Evolutionary conservation across 1,284 basidiomycete species (phyloP), one percentile per base, ranked within the genome.

Genomic region (Stereum hirsutum): DNA sequence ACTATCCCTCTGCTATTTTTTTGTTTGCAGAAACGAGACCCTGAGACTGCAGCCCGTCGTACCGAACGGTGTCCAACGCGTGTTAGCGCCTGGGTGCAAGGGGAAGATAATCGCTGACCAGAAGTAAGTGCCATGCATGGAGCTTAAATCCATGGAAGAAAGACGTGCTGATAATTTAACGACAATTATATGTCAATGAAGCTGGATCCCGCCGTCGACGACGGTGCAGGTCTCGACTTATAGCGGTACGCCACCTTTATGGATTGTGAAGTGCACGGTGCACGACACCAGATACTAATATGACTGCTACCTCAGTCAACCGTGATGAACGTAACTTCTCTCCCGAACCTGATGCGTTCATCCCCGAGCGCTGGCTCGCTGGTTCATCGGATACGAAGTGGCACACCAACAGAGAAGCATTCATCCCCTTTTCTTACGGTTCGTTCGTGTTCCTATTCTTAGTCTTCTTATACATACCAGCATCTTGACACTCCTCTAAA

Each of bases 11-110:
- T 4, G n/a, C n/a, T 30, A 30, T 8, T 8, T 30, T 30, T 30
- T n/a, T 30, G 8, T 30, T 30, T 30, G n/a, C 8, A 34, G 33
- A 10, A 34, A 12, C 33, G 80, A 83, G 54, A 58, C 69, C 0
- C 52, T 82, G 39, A 65, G 81, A 33, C 58, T 82, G 27, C 65
- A 66, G 33, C 75, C 79, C 8, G 65, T 75, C 10, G 59, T 78
- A 8, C 65, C 70, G 6, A 70, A 67, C 21, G 70, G 69, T 31
- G 65, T 70, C 20, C 71, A 75, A 43, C 70, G 80, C 32, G 60
- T 64, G n/a, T 63, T 58, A 0, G 47, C 46, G 10, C 36, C 30
- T 4, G 54, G 54, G 2, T 48, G 43, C 10, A 55, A 53, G 6
- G 45, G 49, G 19, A 48, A 39, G 27, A 37, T 47, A 17, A 26